Conservation (phyloP, 2,329 filamentous ascomycete genomes). For the Botrytis porri region DNA sequence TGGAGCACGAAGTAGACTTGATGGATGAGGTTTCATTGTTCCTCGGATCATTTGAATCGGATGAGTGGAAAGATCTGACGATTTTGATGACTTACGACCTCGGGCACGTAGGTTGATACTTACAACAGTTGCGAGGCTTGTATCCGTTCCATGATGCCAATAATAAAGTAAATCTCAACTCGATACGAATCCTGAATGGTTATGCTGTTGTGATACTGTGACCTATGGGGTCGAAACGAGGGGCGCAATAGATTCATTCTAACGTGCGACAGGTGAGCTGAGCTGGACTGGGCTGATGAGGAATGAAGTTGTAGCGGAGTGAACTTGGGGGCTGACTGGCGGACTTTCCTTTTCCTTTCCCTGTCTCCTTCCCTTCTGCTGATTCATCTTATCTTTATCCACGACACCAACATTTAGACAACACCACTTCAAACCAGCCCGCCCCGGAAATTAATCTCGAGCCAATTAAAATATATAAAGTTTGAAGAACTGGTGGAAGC, state of each 20-base stretch:
- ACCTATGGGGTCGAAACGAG: background rate
- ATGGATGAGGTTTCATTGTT: background rate
- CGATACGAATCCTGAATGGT: background rate
- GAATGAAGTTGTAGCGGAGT: background rate
- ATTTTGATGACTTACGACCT: background rate
- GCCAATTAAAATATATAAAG: background rate
- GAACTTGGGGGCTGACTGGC: background rate
- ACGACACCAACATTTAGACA: background rate
- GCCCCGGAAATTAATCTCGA: conserved; percentile 1
- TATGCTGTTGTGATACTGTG: background rate
- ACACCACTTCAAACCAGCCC: background rate
- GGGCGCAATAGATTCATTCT: background rate
- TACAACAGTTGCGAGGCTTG: background rate
- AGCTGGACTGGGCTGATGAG: background rate
- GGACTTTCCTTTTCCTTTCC: background rate
- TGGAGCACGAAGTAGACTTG: background rate
- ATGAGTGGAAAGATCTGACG: background rate
- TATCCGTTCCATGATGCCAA: background rate
- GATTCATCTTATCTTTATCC: background rate
- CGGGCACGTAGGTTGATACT: background rate
- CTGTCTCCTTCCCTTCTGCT: background rate
- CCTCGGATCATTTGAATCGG: background rate
- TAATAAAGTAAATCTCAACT: background rate
- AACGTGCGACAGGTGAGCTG: background rate
- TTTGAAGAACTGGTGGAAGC: background rate